phyloP scores from a whole-genome alignment of 257 asterid genomes.

The Solanum clarkiae region DNA sequence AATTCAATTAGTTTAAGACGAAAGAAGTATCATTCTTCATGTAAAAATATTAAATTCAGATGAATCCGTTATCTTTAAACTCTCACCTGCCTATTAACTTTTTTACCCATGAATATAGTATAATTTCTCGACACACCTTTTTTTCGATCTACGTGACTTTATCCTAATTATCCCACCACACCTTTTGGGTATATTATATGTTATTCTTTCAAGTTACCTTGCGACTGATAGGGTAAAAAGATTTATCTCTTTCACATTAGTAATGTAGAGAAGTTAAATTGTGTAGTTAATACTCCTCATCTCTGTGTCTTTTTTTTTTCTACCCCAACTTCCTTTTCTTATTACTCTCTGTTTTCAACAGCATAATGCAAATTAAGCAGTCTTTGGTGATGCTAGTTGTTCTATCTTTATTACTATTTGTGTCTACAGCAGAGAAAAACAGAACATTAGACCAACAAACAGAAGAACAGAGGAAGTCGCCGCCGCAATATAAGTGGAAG shows the following conservation, averaged over 20 bases:
- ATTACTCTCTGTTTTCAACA: neutral
- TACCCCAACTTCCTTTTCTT: neutral
- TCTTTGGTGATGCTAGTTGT: conserved; percentile 2
- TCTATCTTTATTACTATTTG: neutral
- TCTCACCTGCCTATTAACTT: accelerated
- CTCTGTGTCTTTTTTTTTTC: neutral
- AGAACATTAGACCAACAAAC: neutral
- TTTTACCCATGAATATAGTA: neutral
- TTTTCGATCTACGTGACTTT: neutral
- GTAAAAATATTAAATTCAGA: too few species aligned
- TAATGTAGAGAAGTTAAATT: neutral
- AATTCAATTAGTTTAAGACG: too few species aligned
- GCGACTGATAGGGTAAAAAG: neutral
- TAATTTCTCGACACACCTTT: neutral
- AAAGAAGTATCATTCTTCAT: too few species aligned
- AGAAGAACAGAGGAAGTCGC: neutral
- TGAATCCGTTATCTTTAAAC: neutral
- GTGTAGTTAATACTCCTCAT: neutral
- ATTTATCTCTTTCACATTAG: neutral
- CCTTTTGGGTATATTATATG: neutral
- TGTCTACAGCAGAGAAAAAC: conserved; percentile 7
- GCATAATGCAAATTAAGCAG: conserved; percentile 4
- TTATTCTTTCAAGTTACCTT: neutral
- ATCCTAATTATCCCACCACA: neutral
- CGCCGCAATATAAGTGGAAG: neutral